Evolutionary conservation across 148 eudicot species (phyloP).

Genomic region (Rhododendron mucronatum): DNA sequence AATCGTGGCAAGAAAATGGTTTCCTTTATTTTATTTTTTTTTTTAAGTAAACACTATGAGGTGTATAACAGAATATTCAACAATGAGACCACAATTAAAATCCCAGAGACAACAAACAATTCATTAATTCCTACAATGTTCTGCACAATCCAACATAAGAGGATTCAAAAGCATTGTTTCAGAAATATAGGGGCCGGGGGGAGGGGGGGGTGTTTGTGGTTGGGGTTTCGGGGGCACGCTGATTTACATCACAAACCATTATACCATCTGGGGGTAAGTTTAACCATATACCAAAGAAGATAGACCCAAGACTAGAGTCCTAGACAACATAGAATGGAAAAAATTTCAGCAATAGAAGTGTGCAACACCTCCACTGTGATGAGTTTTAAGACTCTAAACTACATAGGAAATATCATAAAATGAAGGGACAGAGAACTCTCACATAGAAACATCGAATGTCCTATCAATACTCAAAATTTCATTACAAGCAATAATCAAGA

Average conservation of each 20-base stretch:
- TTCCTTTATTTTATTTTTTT: too few species aligned
- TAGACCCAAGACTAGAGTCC: neutral
- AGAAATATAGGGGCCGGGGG: too few species aligned
- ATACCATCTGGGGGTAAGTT: neutral
- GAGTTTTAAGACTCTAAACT: neutral
- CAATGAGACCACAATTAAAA: neutral
- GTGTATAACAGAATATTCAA: neutral
- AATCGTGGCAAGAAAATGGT: neutral
- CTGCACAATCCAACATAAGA: neutral
- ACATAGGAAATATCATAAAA: neutral
- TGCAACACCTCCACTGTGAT: neutral
- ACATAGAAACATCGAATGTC: neutral
- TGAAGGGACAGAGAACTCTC: neutral
- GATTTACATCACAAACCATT: neutral
- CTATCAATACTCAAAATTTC: neutral
- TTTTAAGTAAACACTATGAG: neutral
- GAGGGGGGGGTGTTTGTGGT: too few species aligned
- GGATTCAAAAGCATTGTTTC: neutral
- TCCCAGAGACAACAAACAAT: neutral
- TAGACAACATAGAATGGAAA: neutral
- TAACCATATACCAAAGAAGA: neutral
- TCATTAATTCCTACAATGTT: neutral
- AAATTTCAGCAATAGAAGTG: neutral
- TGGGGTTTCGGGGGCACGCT: too few species aligned
- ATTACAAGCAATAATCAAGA: neutral